A percentile compares a stretch with the other conserved stretches of the same genome.
Conservation (phyloP, 345 rosid species). For the Xanthoceras sorbifolium region DNA sequence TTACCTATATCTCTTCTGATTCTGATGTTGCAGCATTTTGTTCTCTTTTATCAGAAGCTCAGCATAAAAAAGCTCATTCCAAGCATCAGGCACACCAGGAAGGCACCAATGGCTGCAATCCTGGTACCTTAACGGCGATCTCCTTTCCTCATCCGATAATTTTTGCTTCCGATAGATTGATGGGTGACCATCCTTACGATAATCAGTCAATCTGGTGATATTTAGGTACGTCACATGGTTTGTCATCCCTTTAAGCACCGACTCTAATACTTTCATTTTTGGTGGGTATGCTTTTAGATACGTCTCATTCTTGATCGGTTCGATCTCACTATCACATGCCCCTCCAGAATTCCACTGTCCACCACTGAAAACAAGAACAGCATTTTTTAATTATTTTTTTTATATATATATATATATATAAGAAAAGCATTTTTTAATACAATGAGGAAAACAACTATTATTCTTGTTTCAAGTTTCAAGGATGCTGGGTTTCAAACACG, state of each 20-base stretch:
- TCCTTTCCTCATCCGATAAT: conserved; percentile 45
- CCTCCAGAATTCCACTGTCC: conserved; percentile 99
- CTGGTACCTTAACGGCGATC: conserved; percentile 59
- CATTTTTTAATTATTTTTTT: too few species aligned
- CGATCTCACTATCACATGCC: conserved; percentile 76
- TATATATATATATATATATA: too few species aligned
- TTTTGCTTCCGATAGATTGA: conserved; percentile 74
- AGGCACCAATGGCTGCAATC: conserved; percentile 99
- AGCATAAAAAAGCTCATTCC: conserved; percentile 89
- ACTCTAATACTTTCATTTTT: conserved; percentile 82
- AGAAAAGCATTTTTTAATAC: background rate
- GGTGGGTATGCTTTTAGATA: conserved; percentile 67
- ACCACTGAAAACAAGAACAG: conserved; percentile 47
- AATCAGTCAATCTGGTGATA: conserved; percentile 81
- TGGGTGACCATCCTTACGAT: conserved; percentile 92
- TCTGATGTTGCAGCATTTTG: conserved; percentile 44
- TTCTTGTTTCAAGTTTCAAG: background rate
- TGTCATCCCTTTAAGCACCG: conserved; percentile 72
- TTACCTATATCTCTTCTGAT: conserved; percentile 35
- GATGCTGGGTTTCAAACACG: background rate
- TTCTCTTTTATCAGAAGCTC: conserved; percentile 61
- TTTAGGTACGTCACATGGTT: conserved; percentile 79
- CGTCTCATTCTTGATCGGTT: conserved; percentile 79
- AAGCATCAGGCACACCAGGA: conserved; percentile 90
- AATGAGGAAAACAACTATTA: background rate